Evolutionary conservation across 805 yeast genomes (phyloP).

Genomic region (Cyberlindnera subsufficiens): DNA sequence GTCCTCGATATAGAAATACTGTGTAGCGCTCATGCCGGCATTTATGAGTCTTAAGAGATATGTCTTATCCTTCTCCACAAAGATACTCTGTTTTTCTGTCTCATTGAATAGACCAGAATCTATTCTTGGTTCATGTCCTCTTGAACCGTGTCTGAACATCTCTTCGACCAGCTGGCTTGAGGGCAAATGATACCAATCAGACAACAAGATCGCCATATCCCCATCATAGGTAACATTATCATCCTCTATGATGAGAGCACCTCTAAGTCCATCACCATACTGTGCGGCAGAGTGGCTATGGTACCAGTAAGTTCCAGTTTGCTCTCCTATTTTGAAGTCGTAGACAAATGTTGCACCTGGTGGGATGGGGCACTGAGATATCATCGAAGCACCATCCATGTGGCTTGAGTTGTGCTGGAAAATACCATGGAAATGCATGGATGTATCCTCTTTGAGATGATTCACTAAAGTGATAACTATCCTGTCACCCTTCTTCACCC

Average conservation of each 20-base stretch:
- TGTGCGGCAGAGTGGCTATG: constrained; percentile 46
- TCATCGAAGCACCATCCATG: constrained; percentile 90
- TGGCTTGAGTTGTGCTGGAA: constrained; percentile 63
- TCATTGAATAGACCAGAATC: constrained; percentile 42
- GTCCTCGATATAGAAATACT: constrained; percentile 46
- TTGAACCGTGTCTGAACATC: constrained; percentile 32
- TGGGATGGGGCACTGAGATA: constrained; percentile 56
- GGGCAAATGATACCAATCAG: constrained; percentile 45
- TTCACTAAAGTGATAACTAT: constrained; percentile 36
- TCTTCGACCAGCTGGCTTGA: constrained; percentile 29
- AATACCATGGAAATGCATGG: constrained; percentile 75
- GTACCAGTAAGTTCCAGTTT: constrained; percentile 50
- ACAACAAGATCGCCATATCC: constrained; percentile 35
- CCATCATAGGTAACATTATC: constrained; percentile 34
- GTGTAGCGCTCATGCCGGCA: constrained; percentile 53
- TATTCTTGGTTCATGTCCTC: constrained; percentile 47
- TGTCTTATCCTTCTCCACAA: constrained; percentile 38
- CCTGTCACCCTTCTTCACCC: constrained; percentile 36
- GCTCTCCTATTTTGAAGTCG: constrained; percentile 32
- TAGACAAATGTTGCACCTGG: constrained; percentile 37
- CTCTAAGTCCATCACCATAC: constrained; percentile 42
- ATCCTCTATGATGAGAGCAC: constrained; percentile 31
- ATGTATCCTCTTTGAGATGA: constrained; percentile 38
- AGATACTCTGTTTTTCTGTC: constrained; percentile 36
- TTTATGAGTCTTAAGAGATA: constrained; percentile 47